Percentiles rank a stretch among this genome's conserved stretches.
These are phyloP conservation scores for Pseudoscleropodium purum DNA, from an alignment of 225 moss, liverwort and hornwort species.

Conservation along the genomic window DNA sequence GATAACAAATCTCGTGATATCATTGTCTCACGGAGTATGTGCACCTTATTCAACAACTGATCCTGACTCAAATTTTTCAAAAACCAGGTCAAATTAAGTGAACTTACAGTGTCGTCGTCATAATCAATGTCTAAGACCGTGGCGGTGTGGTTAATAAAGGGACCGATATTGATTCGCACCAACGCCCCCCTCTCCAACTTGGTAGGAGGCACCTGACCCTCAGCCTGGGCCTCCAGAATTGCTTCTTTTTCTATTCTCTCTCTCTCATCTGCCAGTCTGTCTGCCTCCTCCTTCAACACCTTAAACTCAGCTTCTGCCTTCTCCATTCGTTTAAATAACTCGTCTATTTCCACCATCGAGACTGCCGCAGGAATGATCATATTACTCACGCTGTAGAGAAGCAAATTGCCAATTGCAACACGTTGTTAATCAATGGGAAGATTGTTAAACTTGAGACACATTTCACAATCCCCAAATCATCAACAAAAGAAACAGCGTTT, in stretches of 20 bases:
- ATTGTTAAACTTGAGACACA: neutral
- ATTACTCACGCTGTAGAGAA: constrained; percentile 51
- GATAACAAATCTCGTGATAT: neutral
- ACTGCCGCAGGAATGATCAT: constrained; percentile 90
- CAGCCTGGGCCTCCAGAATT: constrained; percentile 1
- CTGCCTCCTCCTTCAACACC: constrained; percentile 49
- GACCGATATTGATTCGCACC: constrained; percentile 64
- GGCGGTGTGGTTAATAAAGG: constrained; percentile 79
- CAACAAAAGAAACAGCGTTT: neutral
- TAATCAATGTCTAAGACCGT: constrained; percentile 48
- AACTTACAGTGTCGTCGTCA: constrained; percentile 44
- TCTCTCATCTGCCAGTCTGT: constrained; percentile 43
- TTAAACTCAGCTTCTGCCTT: constrained; percentile 58
- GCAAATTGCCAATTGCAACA: neutral
- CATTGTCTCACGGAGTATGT: neutral
- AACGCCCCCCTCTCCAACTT: constrained; percentile 53
- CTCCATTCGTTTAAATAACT: constrained; percentile 45
- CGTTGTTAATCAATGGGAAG: neutral
- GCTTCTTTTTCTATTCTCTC: constrained; percentile 38
- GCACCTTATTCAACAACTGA: neutral
- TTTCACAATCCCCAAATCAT: neutral
- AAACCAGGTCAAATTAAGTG: neutral
- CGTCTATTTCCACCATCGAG: constrained; percentile 60
- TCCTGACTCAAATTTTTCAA: neutral
- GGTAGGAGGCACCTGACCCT: constrained; percentile 10